Evolutionary conservation across 1,284 basidiomycete genomes (phyloP), one percentile per base, ranked within the genome.

Genomic region (Golubevia sp.): DNA sequence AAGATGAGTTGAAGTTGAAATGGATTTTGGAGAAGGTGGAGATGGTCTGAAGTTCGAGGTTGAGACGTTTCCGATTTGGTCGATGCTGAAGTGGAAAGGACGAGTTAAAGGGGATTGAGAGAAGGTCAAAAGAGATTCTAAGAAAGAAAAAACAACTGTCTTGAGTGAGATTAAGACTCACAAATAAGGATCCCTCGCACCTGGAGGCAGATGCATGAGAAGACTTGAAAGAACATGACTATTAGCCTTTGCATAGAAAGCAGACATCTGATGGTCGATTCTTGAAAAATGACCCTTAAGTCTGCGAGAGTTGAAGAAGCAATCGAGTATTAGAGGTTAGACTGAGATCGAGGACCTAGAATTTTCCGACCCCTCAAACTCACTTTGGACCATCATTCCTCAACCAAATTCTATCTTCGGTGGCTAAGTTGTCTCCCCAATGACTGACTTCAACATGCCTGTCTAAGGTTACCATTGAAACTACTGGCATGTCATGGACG

Each of bases 271-370:
- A 84, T 95, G 90, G 21, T 91, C 89, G 54, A 98, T 86, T 62
- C 97, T 92, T 21, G 94, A 94, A 86, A 99, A 99, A 64, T 97
- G 92, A 0, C 96, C 97, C 83, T 95, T 94, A 64, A 99, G 87
- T 56, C 93, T 97, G 75, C 38, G 51, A 15, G 30, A n/a, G n/a
- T n/a, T 34, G 30, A 11, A 34, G 30, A 34, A 3, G 30, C 30
- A 34, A 34, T 5, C 30, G 30, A 11, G 11, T 5, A 34, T 23
- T 13, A 26, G 2, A 11, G 50, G 6, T 23, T 13, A 26, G 13
- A 52, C 21, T 27, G 50, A 52, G 6, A 7, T 5, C 11, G 30
- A n/a, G 5, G 11, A 34, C 30, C 30, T 34, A 3, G 11, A 34
- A 5, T 3, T 34, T 11, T 34, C 52, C 27, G 18, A 55, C 13